Evolutionary conservation across 345 rosid genomes (phyloP), one percentile per base, ranked within the genome.

Genomic region (Reutealis trisperma): DNA sequence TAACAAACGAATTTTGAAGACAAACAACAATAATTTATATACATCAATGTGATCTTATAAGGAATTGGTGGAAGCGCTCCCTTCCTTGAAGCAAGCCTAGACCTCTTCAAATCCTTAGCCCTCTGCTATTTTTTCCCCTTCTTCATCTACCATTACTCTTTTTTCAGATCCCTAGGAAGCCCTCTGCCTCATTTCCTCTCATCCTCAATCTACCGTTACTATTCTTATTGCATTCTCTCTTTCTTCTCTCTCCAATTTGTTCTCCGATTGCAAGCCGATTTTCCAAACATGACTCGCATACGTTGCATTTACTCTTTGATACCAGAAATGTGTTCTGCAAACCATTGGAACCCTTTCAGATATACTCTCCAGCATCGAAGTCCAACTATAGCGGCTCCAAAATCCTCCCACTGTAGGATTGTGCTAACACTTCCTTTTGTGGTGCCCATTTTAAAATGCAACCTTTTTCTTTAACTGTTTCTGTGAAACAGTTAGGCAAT

Each of bases 321-420:
- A 89, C 0, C 83, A 89, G 0, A 83, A 78, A 45, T 63, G 61
- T 21, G 90, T 89, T 47, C 81, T 84, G 55, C 90, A 88, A 0
- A 88, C 80, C 81, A 88, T 71, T 0, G 90, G 90, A 51, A 88
- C 85, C 14, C 90, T 89, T 82, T 82, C 90, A 49, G 80, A 78
- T 24, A 86, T 63, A 77, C 88, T 86, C 72, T 88, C 91, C 11
- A 88, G 42, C 0, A 81, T 78, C 0, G 89, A 88, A 73, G 86
- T 86, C 91, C 91, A 88, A 14, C 89, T 87, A 63, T 88, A 86
- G 52, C 86, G 91, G 58, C 80, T 88, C 86, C 85, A 83, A 78
- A 88, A 88, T 11, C 75, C 88, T 72, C 88, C 88, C 1, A 88
- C 85, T 21, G 89, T 83, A 22, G 59, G 54, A 75, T 88, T 88